These are phyloP conservation scores for Yamadazyma dendronema DNA, from an alignment of 1,139 yeast species.

Conservation along the genomic window DNA sequence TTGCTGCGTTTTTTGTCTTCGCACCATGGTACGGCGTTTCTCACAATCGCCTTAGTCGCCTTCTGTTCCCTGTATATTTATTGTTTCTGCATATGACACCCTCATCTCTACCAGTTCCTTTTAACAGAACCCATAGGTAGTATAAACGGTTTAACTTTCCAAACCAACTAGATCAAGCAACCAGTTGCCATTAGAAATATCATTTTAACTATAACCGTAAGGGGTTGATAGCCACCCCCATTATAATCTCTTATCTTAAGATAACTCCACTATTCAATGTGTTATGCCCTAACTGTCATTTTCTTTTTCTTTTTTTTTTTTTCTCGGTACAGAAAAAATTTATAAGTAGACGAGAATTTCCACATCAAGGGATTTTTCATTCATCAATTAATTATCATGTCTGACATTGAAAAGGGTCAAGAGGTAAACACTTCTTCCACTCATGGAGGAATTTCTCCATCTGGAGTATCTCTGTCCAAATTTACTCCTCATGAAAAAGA, in stretches of 20 bases:
- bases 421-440: background rate
- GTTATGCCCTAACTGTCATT: no score
- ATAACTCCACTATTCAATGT: background rate
- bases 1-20: background rate
- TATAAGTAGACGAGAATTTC: background rate
- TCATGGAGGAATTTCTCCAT: background rate
- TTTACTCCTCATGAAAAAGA: slow-evolving; percentile 12
- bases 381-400: slow-evolving; percentile 3
- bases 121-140: background rate
- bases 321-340: background rate
- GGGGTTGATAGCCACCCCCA: background rate
- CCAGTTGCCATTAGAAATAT: background rate
- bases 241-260: background rate
- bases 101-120: slow-evolving; percentile 1
- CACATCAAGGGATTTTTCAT: background rate
- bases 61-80: no score
- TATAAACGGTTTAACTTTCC: background rate
- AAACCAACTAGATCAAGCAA: background rate
- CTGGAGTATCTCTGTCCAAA: slow-evolving; percentile 1
- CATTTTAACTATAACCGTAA: background rate
- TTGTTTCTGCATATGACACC: background rate
- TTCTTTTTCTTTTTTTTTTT: background rate
- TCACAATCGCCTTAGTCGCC: background rate
- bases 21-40: background rate
- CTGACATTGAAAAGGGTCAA: slow-evolving; percentile 11